Evolutionary conservation across 164 flowering plant species (phyloP).

Genomic region (Piper betle): DNA sequence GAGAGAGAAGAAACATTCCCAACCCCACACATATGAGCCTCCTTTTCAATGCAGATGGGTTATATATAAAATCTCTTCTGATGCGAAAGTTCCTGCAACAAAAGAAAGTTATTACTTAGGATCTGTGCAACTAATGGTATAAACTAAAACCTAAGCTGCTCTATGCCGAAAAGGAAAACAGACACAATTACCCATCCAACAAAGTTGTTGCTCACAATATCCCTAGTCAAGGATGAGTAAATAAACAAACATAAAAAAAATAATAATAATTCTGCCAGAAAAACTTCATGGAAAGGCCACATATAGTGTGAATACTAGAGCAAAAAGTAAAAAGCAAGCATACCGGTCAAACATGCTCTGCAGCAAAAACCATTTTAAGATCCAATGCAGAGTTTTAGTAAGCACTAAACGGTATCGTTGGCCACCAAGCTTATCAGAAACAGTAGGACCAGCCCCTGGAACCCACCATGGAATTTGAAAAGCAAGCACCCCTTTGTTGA

Average conservation of each 20-base stretch:
- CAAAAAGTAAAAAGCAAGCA: not conserved
- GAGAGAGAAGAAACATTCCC: conserved; percentile 81
- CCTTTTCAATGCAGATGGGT: conserved; percentile 63
- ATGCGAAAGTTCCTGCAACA: conserved; percentile 62
- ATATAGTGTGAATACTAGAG: no score
- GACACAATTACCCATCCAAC: no score
- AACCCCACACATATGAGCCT: conserved; percentile 84
- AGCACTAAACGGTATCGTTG: conserved; percentile 41
- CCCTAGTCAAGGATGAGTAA: no score
- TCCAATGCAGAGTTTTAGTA: conserved; percentile 92
- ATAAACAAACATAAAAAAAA: no score
- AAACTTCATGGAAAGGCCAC: no score
- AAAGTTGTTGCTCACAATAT: no score
- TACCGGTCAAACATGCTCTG: conserved; percentile 99
- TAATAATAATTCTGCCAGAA: no score
- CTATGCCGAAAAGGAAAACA: not conserved
- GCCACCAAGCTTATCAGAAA: conserved; percentile 41
- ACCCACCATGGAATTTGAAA: conserved; percentile 80
- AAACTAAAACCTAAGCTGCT: not conserved
- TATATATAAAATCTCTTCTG: conserved; percentile 60
- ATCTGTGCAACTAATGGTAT: not conserved
- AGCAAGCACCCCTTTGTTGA: conserved; percentile 91
- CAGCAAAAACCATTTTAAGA: conserved; percentile 89
- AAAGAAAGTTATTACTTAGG: conserved; percentile 2
- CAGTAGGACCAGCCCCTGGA: conserved; percentile 86